phyloP scores from a whole-genome alignment of 1,284 basidiomycete genomes.

The Clitocybe nebularis region DNA sequence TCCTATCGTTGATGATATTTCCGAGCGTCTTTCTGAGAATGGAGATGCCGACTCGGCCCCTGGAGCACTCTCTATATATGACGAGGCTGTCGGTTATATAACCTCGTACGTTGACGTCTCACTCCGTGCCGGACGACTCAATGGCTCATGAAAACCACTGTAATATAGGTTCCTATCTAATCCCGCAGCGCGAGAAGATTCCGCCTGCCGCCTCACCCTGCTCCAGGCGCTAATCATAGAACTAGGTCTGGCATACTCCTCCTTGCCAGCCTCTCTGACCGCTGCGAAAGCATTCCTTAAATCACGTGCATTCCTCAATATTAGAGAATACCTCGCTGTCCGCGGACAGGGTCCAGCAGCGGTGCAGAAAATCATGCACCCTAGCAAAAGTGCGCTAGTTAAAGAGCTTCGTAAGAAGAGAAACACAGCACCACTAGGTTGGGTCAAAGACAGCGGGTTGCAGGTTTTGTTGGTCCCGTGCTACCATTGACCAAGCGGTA shows the following conservation, averaged over 20 bases:
- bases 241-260: slow-evolving; percentile 44
- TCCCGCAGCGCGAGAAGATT: slow-evolving; percentile 40
- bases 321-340: slow-evolving; percentile 66
- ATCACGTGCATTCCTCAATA: slow-evolving; percentile 61
- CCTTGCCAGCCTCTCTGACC: slow-evolving; percentile 53
- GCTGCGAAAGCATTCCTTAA: slow-evolving; percentile 63
- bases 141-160: background rate
- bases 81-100: slow-evolving; percentile 53
- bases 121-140: slow-evolving; percentile 3
- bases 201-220: slow-evolving; percentile 42
- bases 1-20: slow-evolving; percentile 50
- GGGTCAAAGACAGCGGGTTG: slow-evolving; percentile 64
- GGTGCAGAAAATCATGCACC: slow-evolving; percentile 58
- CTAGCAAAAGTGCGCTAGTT: slow-evolving; percentile 54
- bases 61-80: slow-evolving; percentile 33
- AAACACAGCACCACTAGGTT: slow-evolving; percentile 41
- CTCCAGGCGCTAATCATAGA: slow-evolving; percentile 55
- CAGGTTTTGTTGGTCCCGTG: slow-evolving; percentile 54
- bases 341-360: slow-evolving; percentile 59
- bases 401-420: slow-evolving; percentile 50
- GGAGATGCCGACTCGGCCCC: slow-evolving; percentile 18
- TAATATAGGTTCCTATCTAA: slow-evolving; percentile 48
- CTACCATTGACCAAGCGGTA: slow-evolving; percentile 24
- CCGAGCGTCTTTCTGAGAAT: slow-evolving; percentile 38
- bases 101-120: slow-evolving; percentile 36